Conservation (phyloP, 352 stramenopile species). For the Plasmopara muralis region DNA sequence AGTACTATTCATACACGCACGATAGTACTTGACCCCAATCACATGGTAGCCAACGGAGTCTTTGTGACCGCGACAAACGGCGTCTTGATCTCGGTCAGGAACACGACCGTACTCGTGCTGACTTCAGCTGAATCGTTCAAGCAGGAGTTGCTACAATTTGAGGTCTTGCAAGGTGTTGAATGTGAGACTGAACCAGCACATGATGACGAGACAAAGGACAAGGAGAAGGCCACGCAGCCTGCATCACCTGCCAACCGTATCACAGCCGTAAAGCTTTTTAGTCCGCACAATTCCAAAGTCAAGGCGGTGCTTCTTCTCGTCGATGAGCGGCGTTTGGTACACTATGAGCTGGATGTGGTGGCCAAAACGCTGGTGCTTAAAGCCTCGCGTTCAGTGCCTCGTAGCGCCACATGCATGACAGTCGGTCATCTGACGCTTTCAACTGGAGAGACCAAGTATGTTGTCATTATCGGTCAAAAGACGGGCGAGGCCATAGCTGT, state of each 20-base stretch:
- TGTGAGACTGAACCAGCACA: conserved; percentile 7
- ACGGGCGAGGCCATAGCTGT: conserved; percentile 74
- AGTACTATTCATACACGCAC: too few species aligned
- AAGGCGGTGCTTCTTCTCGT: conserved; percentile 54
- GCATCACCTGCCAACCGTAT: conserved; percentile 32
- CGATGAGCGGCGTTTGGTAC: conserved; percentile 62
- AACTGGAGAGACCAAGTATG: conserved; percentile 40
- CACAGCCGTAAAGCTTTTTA: conserved; percentile 36
- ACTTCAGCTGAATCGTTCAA: conserved; percentile 8
- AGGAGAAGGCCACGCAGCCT: conserved; percentile 26
- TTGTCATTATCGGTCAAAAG: conserved; percentile 71
- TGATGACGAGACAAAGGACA: conserved; percentile 16
- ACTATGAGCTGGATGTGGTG: conserved; percentile 59
- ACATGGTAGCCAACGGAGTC: conserved; percentile 45
- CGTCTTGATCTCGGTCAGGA: conserved; percentile 43
- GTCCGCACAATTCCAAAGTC: conserved; percentile 8
- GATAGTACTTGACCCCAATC: background rate
- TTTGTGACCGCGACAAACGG: conserved; percentile 35
- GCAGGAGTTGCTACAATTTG: conserved; percentile 32
- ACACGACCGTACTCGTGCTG: conserved; percentile 56
- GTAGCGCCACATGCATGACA: conserved; percentile 68
- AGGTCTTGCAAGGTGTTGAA: conserved; percentile 32
- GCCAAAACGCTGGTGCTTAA: conserved; percentile 34
- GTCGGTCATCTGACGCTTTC: conserved; percentile 19
- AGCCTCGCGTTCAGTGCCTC: conserved; percentile 40